phyloP scores from a whole-genome alignment of 805 yeast species.

The Candida corydali region DNA sequence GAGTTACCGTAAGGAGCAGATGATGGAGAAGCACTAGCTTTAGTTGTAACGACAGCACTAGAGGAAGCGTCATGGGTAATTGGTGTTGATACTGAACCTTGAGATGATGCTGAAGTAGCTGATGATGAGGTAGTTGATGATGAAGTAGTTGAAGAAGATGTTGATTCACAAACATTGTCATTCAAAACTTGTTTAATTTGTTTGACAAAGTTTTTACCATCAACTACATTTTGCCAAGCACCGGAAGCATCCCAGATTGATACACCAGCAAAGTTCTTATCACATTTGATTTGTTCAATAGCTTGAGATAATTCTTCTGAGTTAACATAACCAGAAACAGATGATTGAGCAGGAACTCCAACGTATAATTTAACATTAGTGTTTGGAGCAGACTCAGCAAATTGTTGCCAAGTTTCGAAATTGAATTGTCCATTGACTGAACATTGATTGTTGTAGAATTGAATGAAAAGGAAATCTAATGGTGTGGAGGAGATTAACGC shows the following conservation, averaged over 20 bases:
- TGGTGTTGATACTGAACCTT: conserved; percentile 1
- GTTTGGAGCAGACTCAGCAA: conserved; percentile 64
- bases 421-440: conserved; percentile 47
- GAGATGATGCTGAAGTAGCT: conserved; percentile 7
- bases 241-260: conserved; percentile 33
- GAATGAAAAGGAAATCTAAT: conserved; percentile 79
- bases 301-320: conserved; percentile 15
- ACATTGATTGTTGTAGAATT: conserved; percentile 87
- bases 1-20: conserved; percentile 6
- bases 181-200: conserved; percentile 16
- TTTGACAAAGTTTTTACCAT: conserved; percentile 14
- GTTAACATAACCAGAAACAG: conserved; percentile 50
- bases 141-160: conserved; percentile 8
- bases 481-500: conserved; percentile 42
- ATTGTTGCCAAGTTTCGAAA: conserved; percentile 68
- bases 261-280: conserved; percentile 31
- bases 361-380: conserved; percentile 62
- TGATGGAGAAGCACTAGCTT: conserved; percentile 4
- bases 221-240: conserved; percentile 12
- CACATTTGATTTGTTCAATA: conserved; percentile 13
- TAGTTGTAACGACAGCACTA: conserved; percentile 2
- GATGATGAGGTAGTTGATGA: conserved; percentile 11
- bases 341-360: conserved; percentile 61
- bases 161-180: conserved; percentile 8
- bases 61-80: conserved; percentile 2